phyloP scores from a whole-genome alignment of 176 grass and related monocot genomes.

The Alopecurus myosuroides region DNA sequence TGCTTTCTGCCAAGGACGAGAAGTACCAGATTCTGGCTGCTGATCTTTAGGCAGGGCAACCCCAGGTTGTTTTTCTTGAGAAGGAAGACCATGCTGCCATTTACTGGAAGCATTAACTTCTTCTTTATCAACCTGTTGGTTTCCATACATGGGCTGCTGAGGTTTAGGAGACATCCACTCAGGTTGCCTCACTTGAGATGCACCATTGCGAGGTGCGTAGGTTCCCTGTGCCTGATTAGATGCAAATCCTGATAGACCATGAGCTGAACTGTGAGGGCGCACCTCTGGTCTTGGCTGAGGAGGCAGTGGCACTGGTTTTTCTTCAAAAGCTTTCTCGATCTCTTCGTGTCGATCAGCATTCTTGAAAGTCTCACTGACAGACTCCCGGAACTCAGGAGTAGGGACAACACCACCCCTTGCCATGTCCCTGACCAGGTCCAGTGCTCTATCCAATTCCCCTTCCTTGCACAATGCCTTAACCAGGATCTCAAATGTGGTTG shows the following conservation, averaged over 20 bases:
- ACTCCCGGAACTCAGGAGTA: conserved; percentile 30
- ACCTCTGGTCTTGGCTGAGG: conserved; percentile 26
- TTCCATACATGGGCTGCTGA: background rate
- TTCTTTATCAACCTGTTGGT: background rate
- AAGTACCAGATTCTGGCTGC: background rate
- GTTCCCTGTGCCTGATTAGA: conserved; percentile 12
- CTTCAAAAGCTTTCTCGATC: conserved; percentile 47
- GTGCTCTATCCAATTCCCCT: conserved; percentile 31
- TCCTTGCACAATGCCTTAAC: conserved; percentile 44
- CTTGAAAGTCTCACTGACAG: conserved; percentile 32
- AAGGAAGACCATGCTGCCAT: background rate
- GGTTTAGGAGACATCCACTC: background rate
- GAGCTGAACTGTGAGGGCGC: conserved; percentile 14
- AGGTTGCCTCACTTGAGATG: background rate
- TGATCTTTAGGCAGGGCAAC: background rate
- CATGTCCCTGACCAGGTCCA: conserved; percentile 46
- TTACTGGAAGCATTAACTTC: background rate
- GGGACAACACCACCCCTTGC: conserved; percentile 33
- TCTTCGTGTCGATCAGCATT: conserved; percentile 36
- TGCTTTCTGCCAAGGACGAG: conserved; percentile 2
- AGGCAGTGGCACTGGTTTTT: conserved; percentile 32
- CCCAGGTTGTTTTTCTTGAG: conserved; percentile 6
- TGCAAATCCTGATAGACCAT: conserved; percentile 14
- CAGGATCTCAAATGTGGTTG: conserved; percentile 43
- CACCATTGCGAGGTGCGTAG: conserved; percentile 1